Base-by-base conservation (phyloP, 495 filamentous ascomycete genomes). In the Penicillium odoratum region DNA sequence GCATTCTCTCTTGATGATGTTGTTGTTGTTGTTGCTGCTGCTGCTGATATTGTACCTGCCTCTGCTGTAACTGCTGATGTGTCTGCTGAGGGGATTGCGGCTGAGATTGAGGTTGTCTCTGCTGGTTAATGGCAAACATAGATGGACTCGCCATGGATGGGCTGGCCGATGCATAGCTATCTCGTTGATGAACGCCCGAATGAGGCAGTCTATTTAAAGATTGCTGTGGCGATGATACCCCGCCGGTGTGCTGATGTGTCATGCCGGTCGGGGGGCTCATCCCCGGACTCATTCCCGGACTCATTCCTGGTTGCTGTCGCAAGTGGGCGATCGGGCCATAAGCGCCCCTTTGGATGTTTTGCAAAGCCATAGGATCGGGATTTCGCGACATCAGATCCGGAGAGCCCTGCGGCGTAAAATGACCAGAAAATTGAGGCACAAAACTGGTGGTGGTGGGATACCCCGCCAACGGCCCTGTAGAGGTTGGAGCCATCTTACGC, bases 141-240 rank as follows among this genome's bases (percentile, higher is more conserved):
- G 66, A 69, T 4, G 67, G 59, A 43, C 59, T 69, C 4, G 67
- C 62, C 62, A 69, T 69, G 2, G 67, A 67, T 0, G 67, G 64
- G 44, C 67, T 69, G 7, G 57, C 67, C 3, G 61, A 60, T 10
- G 61, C 25, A 43, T 69, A 65, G 33, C 55, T 64, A n/a, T 75
- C 71, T 8, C 71, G 54, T n/a, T 72, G 67, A 21, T 74, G 71
- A 18, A 69, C 36, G 34, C 56, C 53, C 9, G 64, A 51, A 8
- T 70, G 67, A 42, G 74, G 73, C 8, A 72, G 56, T 28, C 73
- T 58, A 28, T 77, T 73, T 53, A 75, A 52, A 0, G 69, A 66
- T 56, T 74, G 74, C 60, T 74, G 74, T 7, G 73, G 73, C 29
- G 74, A 78, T 8, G 72, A 60, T 16, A 74, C 62, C 18, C 57